These are phyloP conservation scores for Umbelopsis sp. DNA, from an alignment of 192 early-diverging fungal genomes.

Conservation along the genomic window DNA sequence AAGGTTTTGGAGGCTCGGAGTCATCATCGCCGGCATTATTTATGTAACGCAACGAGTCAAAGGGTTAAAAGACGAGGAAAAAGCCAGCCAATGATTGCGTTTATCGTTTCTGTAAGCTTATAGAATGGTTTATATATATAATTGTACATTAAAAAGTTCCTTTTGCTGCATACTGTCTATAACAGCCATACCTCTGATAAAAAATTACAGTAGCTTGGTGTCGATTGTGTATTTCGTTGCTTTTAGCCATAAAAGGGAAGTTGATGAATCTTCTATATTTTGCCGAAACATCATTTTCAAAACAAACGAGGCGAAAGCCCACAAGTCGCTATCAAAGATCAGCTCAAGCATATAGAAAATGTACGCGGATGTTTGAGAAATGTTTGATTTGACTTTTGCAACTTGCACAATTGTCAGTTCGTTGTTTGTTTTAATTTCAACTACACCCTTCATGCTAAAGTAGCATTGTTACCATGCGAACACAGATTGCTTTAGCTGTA, in stretches of 20 bases:
- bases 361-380: conserved; percentile 18
- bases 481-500: not conserved
- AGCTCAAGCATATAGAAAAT: not conserved
- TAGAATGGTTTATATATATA: no score
- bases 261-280: no score
- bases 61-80: not conserved
- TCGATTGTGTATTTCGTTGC: no score
- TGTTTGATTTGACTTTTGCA: not conserved
- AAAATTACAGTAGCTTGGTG: no score
- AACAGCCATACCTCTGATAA: no score
- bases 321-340: no score
- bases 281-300: no score
- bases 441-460: not conserved
- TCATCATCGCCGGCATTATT: conserved; percentile 16
- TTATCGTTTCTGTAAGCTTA: no score
- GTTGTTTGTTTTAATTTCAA: conserved; percentile 17
- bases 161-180: no score
- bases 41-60: conserved; percentile 17
- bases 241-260: no score
- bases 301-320: conserved; percentile 3
- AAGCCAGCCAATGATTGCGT: not conserved
- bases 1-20: conserved; percentile 23
- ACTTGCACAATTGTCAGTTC: not conserved
- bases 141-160: no score
- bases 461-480: not conserved